phyloP scores from a whole-genome alignment of 352 stramenopile species.

The Globisporangium radiosum region DNA sequence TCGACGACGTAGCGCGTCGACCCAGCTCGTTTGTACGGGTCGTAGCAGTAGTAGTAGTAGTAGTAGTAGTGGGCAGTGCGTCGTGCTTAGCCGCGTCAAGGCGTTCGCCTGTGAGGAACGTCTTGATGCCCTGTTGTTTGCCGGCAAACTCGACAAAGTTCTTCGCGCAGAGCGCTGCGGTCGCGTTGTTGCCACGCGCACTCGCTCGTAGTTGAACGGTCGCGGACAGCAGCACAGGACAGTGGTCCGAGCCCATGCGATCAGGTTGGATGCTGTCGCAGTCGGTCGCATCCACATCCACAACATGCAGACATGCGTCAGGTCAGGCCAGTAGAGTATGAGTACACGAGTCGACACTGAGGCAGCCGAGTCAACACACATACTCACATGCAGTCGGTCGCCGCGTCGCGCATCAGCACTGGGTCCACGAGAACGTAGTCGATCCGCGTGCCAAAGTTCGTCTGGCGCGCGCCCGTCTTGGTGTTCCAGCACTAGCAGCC shows the following conservation, averaged over 20 bases:
- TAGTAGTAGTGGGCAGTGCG: background rate
- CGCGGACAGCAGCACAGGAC: conserved; percentile 50
- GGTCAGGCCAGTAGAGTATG: background rate
- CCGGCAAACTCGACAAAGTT: conserved; percentile 73
- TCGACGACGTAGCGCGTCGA: background rate
- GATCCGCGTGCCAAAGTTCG: conserved; percentile 89
- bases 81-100: background rate
- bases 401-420: conserved; percentile 31
- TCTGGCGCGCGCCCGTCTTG: conserved; percentile 74
- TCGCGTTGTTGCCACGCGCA: conserved; percentile 21
- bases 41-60: too few species aligned
- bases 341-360: background rate
- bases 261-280: conserved; percentile 39
- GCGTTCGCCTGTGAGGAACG: conserved; percentile 20
- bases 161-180: conserved; percentile 51
- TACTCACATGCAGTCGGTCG: conserved; percentile 52
- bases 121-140: conserved; percentile 62
- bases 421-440: conserved; percentile 87
- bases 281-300: background rate
- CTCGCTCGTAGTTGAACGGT: conserved; percentile 25
- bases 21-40: too few species aligned
- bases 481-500: conserved; percentile 78
- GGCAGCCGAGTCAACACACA: background rate
- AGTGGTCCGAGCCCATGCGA: conserved; percentile 72
- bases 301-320: background rate